Evolutionary conservation across 202 grass and related monocot species (phyloP), one percentile per base, ranked within the genome.

Genomic region (Panicum virgatum): DNA sequence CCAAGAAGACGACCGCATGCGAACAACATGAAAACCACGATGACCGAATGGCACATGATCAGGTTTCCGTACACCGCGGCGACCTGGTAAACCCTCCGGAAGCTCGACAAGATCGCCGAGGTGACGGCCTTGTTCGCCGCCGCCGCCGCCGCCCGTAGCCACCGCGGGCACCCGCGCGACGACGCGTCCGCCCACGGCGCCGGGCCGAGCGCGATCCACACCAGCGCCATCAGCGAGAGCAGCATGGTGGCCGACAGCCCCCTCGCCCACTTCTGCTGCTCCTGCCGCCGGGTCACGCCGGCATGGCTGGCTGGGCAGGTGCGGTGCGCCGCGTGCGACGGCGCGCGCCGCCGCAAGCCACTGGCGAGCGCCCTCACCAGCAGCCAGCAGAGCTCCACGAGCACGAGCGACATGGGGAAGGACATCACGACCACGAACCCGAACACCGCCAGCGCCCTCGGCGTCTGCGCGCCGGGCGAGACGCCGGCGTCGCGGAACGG

Each of bases 161-260:
- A 89, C 65, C 0, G n/a, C 16, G 69, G 76, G 69, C 69, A 80
- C 47, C 66, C 5, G 7, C 43, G 36, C 18, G 86, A 50, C n/a
- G 68, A 8, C 20, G 9, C 75, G 43, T 77, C 87, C 38, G 57
- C 39, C 78, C 78, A 78, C 47, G 37, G 72, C 48, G 42, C 87
- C 7, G 87, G 87, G 4, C 87, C 83, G 12, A 82, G 78, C 50
- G 66, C 73, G 72, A 89, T 48, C 87, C 83, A 89, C 16, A 66
- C 65, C 57, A 82, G 58, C 13, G 87, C 87, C 66, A 66, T 52
- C 58, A 86, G 57, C 10, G 87, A 85, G 5, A 89, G 3, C 40
- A 89, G 58, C 66, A 66, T 82, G 12, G 87, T 89, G 58, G 83
- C 83, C 6, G 78, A 89, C 48, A 82, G 58, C 5, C 78, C 66